Percentiles rank a stretch among this genome's conserved stretches.
Evolutionary conservation across 225 moss, liverwort and hornwort genomes (phyloP).

Genomic region (Physcomitrellopsis africana): DNA sequence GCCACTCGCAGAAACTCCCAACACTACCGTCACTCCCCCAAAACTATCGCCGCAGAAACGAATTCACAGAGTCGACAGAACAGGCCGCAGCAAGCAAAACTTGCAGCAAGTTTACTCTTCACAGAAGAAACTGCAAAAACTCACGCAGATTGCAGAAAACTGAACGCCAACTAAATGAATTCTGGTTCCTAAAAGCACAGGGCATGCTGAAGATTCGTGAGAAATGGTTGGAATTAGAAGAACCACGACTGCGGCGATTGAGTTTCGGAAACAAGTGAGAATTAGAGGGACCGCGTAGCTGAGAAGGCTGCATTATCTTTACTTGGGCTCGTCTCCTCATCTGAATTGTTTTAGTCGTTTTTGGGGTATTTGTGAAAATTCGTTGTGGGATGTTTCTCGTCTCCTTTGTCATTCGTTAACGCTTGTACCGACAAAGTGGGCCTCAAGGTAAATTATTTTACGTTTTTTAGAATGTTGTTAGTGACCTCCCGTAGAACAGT

Average conservation of each 20-base stretch:
- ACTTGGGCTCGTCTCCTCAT: background rate
- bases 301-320: conserved; percentile 12
- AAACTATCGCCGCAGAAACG: background rate
- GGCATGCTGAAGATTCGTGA: conserved; percentile 1
- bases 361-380: no score
- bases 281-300: background rate
- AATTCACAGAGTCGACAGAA: background rate
- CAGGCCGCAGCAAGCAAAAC: background rate
- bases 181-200: background rate
- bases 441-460: no score
- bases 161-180: background rate
- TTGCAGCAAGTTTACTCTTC: background rate
- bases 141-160: background rate
- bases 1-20: background rate
- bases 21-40: background rate
- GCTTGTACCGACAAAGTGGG: no score
- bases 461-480: no score
- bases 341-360: no score
- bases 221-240: background rate
- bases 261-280: background rate
- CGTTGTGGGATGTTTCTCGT: no score
- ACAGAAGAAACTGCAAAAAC: no score
- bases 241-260: background rate
- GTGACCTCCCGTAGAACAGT: no score
- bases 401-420: no score